Base-by-base conservation (phyloP, 306 rosid genomes). In the Delonix regia region DNA sequence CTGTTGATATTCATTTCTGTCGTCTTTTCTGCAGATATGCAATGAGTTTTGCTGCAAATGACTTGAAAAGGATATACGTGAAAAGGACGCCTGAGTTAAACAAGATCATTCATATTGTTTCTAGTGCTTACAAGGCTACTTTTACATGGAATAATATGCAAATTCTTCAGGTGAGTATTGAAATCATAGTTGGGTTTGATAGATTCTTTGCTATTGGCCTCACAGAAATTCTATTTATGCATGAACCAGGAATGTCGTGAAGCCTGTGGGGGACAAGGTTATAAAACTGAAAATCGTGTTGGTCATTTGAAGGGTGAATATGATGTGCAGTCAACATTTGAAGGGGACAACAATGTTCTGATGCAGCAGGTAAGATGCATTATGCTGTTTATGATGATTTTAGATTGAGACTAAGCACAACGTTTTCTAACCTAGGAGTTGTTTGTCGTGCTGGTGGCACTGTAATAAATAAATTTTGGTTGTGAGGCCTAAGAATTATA, bases 321-420 rank as follows among this genome's bases (percentile, higher is more conserved):
- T 80, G 99, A 95, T 69, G 99, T 92, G 83, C 97, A 95, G 74
- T 87, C 90, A n/a, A 95, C 99, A 73, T 95, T 92, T 85, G 99
- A 95, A 91, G 99, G 99, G 65, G 99, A 95, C 84, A 95, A 95
- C 87, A 93, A 95, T 88, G 97, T 95, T 73, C 81, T 95, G 80
- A 92, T 95, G 97, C 99, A 95, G 84, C 99, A 90, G 98, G 99
- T 95, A 88, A 1, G 36, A 48, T 27, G 64, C n/a, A 64, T 42
- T 72, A 45, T 27, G 72, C 53, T 57, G 45, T 47, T 52, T 10
- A 21, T 59, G 52, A 57, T 59, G 79, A 78, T 70, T 67, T 47
- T 63, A 24, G 28, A 59, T 47, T 42, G 22, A 14, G 21, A 30
- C 42, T 27, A 42, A 57, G 39, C 30, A 15, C 21, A 10, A 4